phyloP scores from a whole-genome alignment of 768 basidiomycete species.

The Boletellus ananas region DNA sequence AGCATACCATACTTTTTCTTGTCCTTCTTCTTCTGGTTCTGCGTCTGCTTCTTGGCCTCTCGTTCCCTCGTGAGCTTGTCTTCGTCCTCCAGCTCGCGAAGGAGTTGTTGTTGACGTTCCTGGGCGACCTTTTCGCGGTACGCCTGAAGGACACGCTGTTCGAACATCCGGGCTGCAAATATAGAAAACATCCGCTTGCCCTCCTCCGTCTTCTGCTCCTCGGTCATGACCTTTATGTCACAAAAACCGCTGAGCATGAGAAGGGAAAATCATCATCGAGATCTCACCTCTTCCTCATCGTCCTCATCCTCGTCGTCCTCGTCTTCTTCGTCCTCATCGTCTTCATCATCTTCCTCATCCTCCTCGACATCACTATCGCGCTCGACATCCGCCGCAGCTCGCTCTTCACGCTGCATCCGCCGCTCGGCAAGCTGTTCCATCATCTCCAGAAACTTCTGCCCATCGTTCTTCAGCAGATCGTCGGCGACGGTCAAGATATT shows the following conservation, averaged over 20 bases:
- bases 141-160: constrained; percentile 94
- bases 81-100: constrained; percentile 95
- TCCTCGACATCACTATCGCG: constrained; percentile 61
- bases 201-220: constrained; percentile 98
- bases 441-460: constrained; percentile 99
- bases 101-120: constrained; percentile 87
- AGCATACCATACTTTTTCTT: constrained; percentile 75
- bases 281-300: constrained; percentile 44
- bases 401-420: constrained; percentile 87
- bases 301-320: constrained; percentile 55
- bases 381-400: constrained; percentile 56
- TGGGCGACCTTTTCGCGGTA: constrained; percentile 97
- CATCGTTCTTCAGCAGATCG: constrained; percentile 97
- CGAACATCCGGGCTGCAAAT: constrained; percentile 99
- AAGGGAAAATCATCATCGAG: constrained; percentile 2
- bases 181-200: constrained; percentile 99
- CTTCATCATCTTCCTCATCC: constrained; percentile 56
- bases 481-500: constrained; percentile 98
- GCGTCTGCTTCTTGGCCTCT: constrained; percentile 89
- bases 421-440: constrained; percentile 98
- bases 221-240: constrained; percentile 65
- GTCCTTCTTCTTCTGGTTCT: constrained; percentile 99
- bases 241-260: constrained; percentile 9
- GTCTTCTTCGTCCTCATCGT: constrained; percentile 62
- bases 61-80: constrained; percentile 81